Base-by-base conservation (phyloP, 768 basidiomycete species). In the Paxillus ammoniavirescens region DNA sequence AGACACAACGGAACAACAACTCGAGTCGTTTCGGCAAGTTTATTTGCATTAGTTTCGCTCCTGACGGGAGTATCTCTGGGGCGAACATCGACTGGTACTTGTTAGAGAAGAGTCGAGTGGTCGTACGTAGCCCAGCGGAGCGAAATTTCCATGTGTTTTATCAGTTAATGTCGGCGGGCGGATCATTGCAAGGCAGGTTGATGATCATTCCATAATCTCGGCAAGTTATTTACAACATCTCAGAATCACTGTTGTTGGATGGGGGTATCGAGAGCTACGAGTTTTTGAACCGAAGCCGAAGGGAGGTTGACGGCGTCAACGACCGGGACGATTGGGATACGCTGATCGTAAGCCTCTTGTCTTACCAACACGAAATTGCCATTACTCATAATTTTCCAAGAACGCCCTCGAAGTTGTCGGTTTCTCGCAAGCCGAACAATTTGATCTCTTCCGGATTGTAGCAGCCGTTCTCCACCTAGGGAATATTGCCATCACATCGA, bases 61-160 rank as follows among this genome's bases (percentile, higher is more conserved):
- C 90, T 0, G 86, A 91, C 59, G 95, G 96, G 2, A 93, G 92
- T 59, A 99, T 99, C 53, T 90, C 94, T 0, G 97, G 97, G 1
- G 97, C 97, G 23, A 98, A 94, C 66, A 93, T 98, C 55, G 95
- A 99, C 69, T 98, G 97, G 97, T 99, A 99, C 68, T 77, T 99
- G 30, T 75, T 99, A 52, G 97, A 99, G 77, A 99, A 99, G 78
- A 95, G 93, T 65, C 76, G 97, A 58, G 96, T 99, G 2, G 92
- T 96, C 8, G 83, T 84, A 38, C 77, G 97, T 49, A 91, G 84
- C 57, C 85, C 88, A 54, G 91, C 89, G 0, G 97, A 99, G 72
- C 79, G 97, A 33, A 89, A 83, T 65, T 99, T 98, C 66, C 97
- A 98, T 69, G 91, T 98, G 2, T 98, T 99, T 71, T 99, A 98